phyloP scores from a whole-genome alignment of 169 alveolate genomes.

The Cryptosporidium andersoni region DNA sequence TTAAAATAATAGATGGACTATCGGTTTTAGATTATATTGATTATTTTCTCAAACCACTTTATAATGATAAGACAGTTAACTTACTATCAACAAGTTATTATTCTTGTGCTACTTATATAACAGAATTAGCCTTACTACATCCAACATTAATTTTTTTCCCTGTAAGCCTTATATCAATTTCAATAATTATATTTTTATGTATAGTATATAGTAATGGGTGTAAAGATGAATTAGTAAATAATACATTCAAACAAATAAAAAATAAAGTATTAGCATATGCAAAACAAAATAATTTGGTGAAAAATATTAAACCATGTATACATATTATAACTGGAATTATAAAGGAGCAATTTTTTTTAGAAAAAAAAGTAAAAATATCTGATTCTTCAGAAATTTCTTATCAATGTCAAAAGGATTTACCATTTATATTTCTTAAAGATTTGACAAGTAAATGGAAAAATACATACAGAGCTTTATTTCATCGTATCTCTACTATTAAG shows the following conservation, averaged over 20 bases:
- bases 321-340: conserved; percentile 26
- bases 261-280: conserved; percentile 10
- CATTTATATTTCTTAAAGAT: conserved; percentile 54
- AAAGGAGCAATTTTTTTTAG: conserved; percentile 60
- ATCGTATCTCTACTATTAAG: conserved; percentile 8
- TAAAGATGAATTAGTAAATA: conserved; percentile 18
- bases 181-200: conserved; percentile 37
- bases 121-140: conserved; percentile 55
- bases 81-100: conserved; percentile 28
- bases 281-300: conserved; percentile 1
- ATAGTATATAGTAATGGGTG: conserved; percentile 7
- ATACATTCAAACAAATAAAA: conserved; percentile 20
- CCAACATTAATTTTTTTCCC: conserved; percentile 20
- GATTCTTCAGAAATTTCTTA: background rate
- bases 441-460: conserved; percentile 67
- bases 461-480: conserved; percentile 17
- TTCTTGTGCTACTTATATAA: conserved; percentile 47
- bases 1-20: conserved; percentile 24
- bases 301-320: conserved; percentile 26
- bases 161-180: conserved; percentile 33
- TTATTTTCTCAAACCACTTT: conserved; percentile 25
- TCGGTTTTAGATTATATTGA: conserved; percentile 54
- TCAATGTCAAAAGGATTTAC: conserved; percentile 23
- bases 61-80: conserved; percentile 1
- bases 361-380: conserved; percentile 5